A percentile compares a stretch with the other conserved stretches of the same genome.
These are phyloP conservation scores for Lasiodiplodia hormozganensis DNA, from an alignment of 2,329 filamentous ascomycete species.

Conservation along the genomic window DNA sequence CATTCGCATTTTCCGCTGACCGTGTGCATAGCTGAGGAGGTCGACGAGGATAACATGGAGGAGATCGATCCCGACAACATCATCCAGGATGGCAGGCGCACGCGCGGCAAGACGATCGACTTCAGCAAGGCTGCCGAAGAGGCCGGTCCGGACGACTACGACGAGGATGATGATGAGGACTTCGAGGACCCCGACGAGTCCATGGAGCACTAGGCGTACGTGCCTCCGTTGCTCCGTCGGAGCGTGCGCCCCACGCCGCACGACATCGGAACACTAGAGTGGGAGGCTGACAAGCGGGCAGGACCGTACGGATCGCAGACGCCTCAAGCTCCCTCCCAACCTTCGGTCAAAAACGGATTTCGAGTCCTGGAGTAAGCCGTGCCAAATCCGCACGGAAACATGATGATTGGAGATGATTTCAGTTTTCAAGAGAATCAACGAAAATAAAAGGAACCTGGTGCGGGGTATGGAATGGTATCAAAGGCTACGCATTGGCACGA, in stretches of 20 bases:
- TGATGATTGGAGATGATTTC: slow-evolving; percentile 4
- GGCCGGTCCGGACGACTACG: slow-evolving; percentile 77
- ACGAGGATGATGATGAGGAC: slow-evolving; percentile 77
- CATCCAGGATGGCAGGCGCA: slow-evolving; percentile 77
- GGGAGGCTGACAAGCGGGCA: slow-evolving; percentile 15
- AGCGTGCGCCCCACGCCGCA: slow-evolving; percentile 4
- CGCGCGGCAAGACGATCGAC: slow-evolving; percentile 90
- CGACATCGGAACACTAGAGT: neutral
- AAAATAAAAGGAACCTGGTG: slow-evolving; percentile 19
- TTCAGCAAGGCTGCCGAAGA: slow-evolving; percentile 89
- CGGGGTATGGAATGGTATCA: slow-evolving; percentile 22
- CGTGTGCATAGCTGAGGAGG: slow-evolving; percentile 63
- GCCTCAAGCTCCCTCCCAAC: neutral
- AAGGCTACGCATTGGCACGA: slow-evolving; percentile 18
- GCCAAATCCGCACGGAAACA: slow-evolving; percentile 3
- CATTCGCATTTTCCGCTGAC: slow-evolving; percentile 11
- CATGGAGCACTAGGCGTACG: slow-evolving; percentile 66
- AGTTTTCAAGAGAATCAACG: neutral
- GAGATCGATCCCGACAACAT: slow-evolving; percentile 93
- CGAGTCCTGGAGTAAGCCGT: slow-evolving; percentile 1
- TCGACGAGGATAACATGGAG: slow-evolving; percentile 82
- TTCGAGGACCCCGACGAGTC: slow-evolving; percentile 71
- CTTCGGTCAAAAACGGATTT: slow-evolving; percentile 8
- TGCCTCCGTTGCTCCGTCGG: neutral
- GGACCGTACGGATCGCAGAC: slow-evolving; percentile 4